These are phyloP conservation scores for Linum lewisii DNA, from an alignment of 345 rosid genomes.

Conservation along the genomic window DNA sequence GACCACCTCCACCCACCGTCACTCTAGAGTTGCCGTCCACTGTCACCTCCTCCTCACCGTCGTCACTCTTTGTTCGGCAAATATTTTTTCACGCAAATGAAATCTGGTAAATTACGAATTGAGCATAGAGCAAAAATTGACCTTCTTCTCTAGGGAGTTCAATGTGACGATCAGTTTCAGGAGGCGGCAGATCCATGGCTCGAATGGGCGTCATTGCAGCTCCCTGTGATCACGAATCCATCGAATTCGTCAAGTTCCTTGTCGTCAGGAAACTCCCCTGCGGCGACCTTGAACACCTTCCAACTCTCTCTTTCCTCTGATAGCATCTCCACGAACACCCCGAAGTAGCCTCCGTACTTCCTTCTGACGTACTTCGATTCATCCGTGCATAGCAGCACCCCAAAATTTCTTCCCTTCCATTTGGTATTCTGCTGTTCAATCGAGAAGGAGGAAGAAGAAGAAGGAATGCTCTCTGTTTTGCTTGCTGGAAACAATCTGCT, in stretches of 20 bases:
- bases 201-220: conserved; percentile 66
- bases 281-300: conserved; percentile 33
- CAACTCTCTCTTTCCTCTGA: conserved; percentile 57
- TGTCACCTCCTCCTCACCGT: too few relatives aligned
- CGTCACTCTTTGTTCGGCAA: too few relatives aligned
- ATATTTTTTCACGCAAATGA: too few relatives aligned
- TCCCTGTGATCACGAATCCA: conserved; percentile 60
- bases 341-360: conserved; percentile 46
- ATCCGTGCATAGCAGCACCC: conserved; percentile 50
- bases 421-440: too few relatives aligned
- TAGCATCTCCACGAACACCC: conserved; percentile 42
- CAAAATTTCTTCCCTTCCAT: conserved; percentile 43
- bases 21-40: too few relatives aligned
- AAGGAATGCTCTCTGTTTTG: too few relatives aligned
- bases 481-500: too few relatives aligned
- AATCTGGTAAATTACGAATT: too few relatives aligned
- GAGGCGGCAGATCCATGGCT: conserved; percentile 49
- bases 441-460: too few relatives aligned
- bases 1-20: too few relatives aligned
- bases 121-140: too few relatives aligned
- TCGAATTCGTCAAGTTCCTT: conserved; percentile 33
- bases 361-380: conserved; percentile 54
- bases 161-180: conserved; percentile 30
- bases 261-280: conserved; percentile 47
- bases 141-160: conserved; percentile 38